phyloP scores from a whole-genome alignment of 2,329 filamentous ascomycete species.

The Aureobasidium sp. region DNA sequence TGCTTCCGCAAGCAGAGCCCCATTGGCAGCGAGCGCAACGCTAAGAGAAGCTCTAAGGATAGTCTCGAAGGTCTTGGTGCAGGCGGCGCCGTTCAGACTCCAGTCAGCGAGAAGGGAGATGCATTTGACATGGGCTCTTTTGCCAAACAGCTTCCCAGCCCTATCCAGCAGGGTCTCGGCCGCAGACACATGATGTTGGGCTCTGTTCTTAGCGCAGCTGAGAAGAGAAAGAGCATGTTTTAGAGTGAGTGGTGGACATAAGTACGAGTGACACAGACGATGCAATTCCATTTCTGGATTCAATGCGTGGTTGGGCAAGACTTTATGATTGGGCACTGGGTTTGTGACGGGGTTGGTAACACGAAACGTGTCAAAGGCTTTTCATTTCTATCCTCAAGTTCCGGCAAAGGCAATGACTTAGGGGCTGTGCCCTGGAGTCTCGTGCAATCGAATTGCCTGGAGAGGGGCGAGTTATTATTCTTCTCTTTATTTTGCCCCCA shows the following conservation, averaged over 20 bases:
- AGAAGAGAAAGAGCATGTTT: constrained; percentile 76
- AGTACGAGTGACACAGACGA: background rate
- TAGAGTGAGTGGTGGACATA: constrained; percentile 25
- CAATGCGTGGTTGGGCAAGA: background rate
- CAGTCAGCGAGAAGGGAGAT: constrained; percentile 26
- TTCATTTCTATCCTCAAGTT: constrained; percentile 3
- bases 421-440: constrained; percentile 7
- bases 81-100: constrained; percentile 54
- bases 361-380: background rate
- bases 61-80: constrained; percentile 22
- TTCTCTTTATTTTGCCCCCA: background rate
- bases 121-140: constrained; percentile 18
- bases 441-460: constrained; percentile 1
- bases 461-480: constrained; percentile 3
- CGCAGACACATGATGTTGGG: constrained; percentile 77
- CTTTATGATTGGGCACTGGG: constrained; percentile 5
- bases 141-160: constrained; percentile 26
- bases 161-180: constrained; percentile 15
- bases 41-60: constrained; percentile 27
- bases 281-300: background rate
- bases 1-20: constrained; percentile 44
- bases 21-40: constrained; percentile 29
- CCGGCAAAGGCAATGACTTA: background rate
- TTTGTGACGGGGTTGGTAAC: background rate
- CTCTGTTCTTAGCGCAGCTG: constrained; percentile 66